Evolutionary conservation across 345 rosid species (phyloP), one percentile per base, ranked within the genome.

Genomic region (Aurinia saxatilis): DNA sequence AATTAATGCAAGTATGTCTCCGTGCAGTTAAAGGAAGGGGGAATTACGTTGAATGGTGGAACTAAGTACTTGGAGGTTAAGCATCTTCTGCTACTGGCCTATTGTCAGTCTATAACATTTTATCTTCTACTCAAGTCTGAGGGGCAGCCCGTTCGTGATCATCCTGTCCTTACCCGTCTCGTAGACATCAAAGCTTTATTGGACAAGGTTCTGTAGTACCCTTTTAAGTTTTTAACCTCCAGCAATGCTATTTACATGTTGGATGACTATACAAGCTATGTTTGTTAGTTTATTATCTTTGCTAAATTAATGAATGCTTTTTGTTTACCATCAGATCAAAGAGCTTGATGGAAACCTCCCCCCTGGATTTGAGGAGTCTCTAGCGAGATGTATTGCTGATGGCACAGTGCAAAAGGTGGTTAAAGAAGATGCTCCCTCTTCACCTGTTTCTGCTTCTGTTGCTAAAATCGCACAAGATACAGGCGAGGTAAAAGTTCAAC

Each of bases 51-150:
- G 74, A 82, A 73, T 54, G 80, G 82, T 64, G 95, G 83, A 54
- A 19, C 77, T 17, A 86, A 41, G 60, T 90, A 83, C 71, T 63
- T 93, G 80, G 96, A 90, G 78, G 83, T 82, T 70, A 82, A 84
- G 77, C 93, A 93, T 75, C 75, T 69, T 73, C 85, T 90, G 67
- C 77, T 93, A 66, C 76, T 84, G 68, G 60, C 90, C 11, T 93
- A 89, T 67, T 87, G 96, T 57, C 97, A 93, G 74, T 80, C 90
- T 45, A 93, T 93, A 66, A 81, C 95, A 12, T 87, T 87, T 71
- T 90, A 90, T 80, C 89, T 88, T 61, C 95, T 92, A 65, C 90
- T 90, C 68, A 93, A 90, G 75, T 85, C 96, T 18, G 97, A 90
- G 71, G 99, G 96, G 63, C 88, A 77, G 47, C 81, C 91, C 33